These are phyloP conservation scores for Paracoccidioides lutzii DNA, from an alignment of 2,329 filamentous ascomycete species.

Conservation along the genomic window DNA sequence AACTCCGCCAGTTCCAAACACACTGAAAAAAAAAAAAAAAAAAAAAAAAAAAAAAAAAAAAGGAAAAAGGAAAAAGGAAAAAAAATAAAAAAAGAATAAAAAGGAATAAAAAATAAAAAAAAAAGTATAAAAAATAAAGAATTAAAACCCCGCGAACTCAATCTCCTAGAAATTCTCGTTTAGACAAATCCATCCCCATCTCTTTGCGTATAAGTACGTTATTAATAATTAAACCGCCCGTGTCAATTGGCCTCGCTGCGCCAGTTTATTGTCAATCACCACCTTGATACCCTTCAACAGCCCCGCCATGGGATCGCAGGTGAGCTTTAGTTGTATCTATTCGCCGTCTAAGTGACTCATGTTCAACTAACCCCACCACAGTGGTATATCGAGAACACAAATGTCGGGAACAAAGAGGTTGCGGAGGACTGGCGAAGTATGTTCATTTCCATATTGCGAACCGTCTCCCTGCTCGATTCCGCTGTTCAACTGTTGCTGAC, in stretches of 20 bases:
- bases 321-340: background rate
- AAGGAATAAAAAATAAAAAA: background rate
- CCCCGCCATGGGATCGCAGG: constrained; percentile 1
- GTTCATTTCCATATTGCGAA: constrained; percentile 17
- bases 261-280: background rate
- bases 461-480: background rate
- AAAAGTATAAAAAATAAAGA: too few relatives aligned
- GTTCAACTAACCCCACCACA: constrained; percentile 17
- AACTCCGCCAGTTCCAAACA: background rate
- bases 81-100: background rate
- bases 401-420: constrained; percentile 59
- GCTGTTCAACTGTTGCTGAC: background rate
- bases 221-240: background rate
- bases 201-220: too few relatives aligned
- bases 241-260: background rate
- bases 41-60: background rate
- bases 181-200: too few relatives aligned
- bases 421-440: constrained; percentile 75
- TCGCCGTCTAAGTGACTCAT: background rate
- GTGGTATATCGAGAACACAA: constrained; percentile 69
- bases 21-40: background rate
- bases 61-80: background rate
- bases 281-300: background rate
- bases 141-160: too few relatives aligned
- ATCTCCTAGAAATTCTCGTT: background rate